Percentiles rank a stretch among this genome's conserved stretches.
Evolutionary conservation across 805 yeast species (phyloP).

Genomic region (Yamadazyma scolyti): DNA sequence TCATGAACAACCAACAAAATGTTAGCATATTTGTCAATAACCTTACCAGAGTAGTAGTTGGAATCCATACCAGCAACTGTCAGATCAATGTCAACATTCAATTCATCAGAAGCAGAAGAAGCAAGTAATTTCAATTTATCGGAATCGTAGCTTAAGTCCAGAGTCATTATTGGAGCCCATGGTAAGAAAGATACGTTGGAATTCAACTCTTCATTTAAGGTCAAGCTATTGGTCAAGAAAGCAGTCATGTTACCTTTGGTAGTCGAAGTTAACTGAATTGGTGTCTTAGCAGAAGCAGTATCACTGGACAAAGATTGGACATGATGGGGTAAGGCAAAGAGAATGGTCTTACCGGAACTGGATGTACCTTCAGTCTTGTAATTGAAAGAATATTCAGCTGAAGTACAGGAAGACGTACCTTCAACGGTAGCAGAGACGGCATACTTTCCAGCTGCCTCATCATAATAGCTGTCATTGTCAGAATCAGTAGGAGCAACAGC

Average conservation of each 20-base stretch:
- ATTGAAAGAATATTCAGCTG: slow-evolving; percentile 45
- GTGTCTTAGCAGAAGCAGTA: slow-evolving; percentile 31
- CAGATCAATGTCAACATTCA: slow-evolving; percentile 41
- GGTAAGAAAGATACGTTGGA: slow-evolving; percentile 43
- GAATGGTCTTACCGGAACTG: slow-evolving; percentile 38
- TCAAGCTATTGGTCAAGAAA: slow-evolving; percentile 36
- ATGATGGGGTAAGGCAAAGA: slow-evolving; percentile 56
- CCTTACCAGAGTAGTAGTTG: slow-evolving; percentile 52
- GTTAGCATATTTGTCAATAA: slow-evolving; percentile 54
- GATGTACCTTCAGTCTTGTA: slow-evolving; percentile 53
- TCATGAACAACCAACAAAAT: slow-evolving; percentile 49
- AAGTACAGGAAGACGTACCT: slow-evolving; percentile 45
- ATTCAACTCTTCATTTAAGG: slow-evolving; percentile 37
- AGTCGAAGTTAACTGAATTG: slow-evolving; percentile 41
- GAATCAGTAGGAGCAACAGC: slow-evolving; percentile 30
- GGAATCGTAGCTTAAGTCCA: slow-evolving; percentile 33
- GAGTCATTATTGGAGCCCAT: slow-evolving; percentile 33
- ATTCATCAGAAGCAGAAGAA: slow-evolving; percentile 43
- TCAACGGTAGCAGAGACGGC: slow-evolving; percentile 45
- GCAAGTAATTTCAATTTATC: slow-evolving; percentile 44
- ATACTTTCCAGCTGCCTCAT: slow-evolving; percentile 67
- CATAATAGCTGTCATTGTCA: slow-evolving; percentile 44
- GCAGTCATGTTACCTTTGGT: slow-evolving; percentile 51
- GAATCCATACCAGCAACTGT: slow-evolving; percentile 38
- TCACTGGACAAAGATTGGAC: slow-evolving; percentile 29